Base-by-base conservation (phyloP, 306 rosid genomes). In the Corylus heterophylla region DNA sequence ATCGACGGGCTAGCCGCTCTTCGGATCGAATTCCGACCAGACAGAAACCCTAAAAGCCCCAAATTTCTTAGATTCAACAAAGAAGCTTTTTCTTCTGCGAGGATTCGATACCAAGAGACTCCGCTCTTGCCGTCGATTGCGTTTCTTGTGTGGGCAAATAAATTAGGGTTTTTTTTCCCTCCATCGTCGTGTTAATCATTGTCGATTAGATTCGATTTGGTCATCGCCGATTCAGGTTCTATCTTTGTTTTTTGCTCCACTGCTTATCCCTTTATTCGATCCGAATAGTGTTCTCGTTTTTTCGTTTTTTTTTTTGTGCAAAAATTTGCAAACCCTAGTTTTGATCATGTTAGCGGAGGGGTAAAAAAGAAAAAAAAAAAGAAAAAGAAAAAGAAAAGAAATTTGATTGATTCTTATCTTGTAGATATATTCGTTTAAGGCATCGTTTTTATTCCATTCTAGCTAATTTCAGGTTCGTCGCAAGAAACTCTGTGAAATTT, bases 401-500 rank as follows among this genome's bases (percentile, higher is more conserved):
- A 71, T 75, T 76, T 86, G 44, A 37, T 75, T 79, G 63, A 82
- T 71, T 80, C 83, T 64, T 78, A 10, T 81, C 64, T 70, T 83
- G 88, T 84, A 73, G 76, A 85, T 80, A 87, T 39, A 81, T 78
- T 83, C 58, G 88, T 77, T 85, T 79, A 73, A 81, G 69, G 80
- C 50, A 44, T 55, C 74, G 35, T 73, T 49, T 51, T 69, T 18
- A 73, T 86, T 76, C 58, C 22, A 62, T 80, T 86, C 18, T 44
- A 81, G 91, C 85, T 85, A 39, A 49, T 52, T 42, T 82, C 85
- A 50, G 81, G 78, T 80, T 90, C 51, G 49, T 86, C 7, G 52
- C 89, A 87, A 90, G 97, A 89, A 83, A 87, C 94, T 92, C 97
- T 68, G 89, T 87, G 89, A 90, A 86, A 83, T 88, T 92, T 90